Evolutionary conservation across 306 rosid species (phyloP), one percentile per base, ranked within the genome.

Genomic region (Spatholobus suberectus): DNA sequence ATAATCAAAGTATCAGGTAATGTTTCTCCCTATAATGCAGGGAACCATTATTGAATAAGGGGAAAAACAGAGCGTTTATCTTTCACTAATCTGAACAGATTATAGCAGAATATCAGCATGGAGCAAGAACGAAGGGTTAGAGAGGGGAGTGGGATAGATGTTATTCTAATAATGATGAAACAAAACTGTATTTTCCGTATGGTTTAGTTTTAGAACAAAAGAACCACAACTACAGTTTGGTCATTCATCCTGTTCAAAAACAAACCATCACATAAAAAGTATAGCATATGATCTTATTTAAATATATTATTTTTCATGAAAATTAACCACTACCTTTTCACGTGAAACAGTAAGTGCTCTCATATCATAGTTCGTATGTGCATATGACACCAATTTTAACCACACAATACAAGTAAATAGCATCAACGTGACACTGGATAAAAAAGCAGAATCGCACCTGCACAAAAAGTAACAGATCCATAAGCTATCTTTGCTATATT

Each of bases 361-460:
- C 90, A 91, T 66, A 81, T 92, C 99, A 83, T 89, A 88, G 88
- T 76, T 94, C 21, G 97, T 85, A 83, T 96, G 99, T 8, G 91
- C 95, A 85, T 87, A 94, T 10, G 99, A 96, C 38, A 96, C 93
- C 86, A 96, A 87, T 81, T 96, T 92, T 83, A 94, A 87, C 98
- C 97, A 92, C 68, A 89, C 89, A n/a, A 90, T 96, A 88, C 98
- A 92, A 65, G 98, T 89, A 76, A 94, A 90, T 47, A 92, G 87
- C 97, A 96, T 96, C 89, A 96, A 81, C 0, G 93, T 85, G 76
- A 86, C 90, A 10, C 98, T 97, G 17, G 93, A 94, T 85, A 90
- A 14, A 83, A 94, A 92, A 32, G 95, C 96, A 69, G 96, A 94
- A 85, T 92, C 97, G 46, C 92, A 88, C 91, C 98, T 94, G 93